phyloP scores from a whole-genome alignment of 2,329 filamentous ascomycete genomes.

The Phialophora expanda region DNA sequence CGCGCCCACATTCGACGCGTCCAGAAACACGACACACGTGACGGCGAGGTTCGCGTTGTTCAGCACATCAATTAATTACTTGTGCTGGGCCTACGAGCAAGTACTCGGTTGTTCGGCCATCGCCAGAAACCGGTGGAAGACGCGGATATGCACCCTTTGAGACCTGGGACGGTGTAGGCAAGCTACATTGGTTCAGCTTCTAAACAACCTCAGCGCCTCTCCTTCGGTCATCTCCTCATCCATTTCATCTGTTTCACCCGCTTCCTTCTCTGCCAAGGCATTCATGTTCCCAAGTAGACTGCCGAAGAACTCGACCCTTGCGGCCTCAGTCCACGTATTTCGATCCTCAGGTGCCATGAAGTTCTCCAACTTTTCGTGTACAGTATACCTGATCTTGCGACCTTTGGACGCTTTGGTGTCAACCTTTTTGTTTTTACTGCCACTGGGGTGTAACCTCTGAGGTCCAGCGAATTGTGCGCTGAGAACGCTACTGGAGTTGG shows the following conservation, averaged over 20 bases:
- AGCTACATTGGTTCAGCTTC: constrained; percentile 14
- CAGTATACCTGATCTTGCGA: constrained; percentile 88
- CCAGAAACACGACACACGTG: background rate
- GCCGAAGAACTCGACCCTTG: constrained; percentile 77
- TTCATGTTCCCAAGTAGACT: constrained; percentile 75
- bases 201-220: constrained; percentile 45
- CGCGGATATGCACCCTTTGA: background rate
- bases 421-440: constrained; percentile 71
- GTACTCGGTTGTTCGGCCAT: background rate
- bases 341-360: constrained; percentile 81
- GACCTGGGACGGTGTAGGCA: background rate
- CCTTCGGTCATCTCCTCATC: constrained; percentile 39
- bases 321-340: constrained; percentile 82
- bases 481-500: constrained; percentile 47
- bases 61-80: background rate
- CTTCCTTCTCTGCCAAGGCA: constrained; percentile 64
- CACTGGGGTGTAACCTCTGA: constrained; percentile 48
- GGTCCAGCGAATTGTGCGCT: constrained; percentile 54
- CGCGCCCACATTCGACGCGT: background rate
- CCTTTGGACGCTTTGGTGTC: constrained; percentile 96
- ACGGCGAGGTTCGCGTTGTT: background rate
- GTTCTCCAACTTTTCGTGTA: constrained; percentile 96
- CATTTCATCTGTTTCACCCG: constrained; percentile 52
- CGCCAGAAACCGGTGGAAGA: background rate
- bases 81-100: background rate